Conservation (phyloP, 2,329 filamentous ascomycete genomes). For the Tolypocladium guangdongense region DNA sequence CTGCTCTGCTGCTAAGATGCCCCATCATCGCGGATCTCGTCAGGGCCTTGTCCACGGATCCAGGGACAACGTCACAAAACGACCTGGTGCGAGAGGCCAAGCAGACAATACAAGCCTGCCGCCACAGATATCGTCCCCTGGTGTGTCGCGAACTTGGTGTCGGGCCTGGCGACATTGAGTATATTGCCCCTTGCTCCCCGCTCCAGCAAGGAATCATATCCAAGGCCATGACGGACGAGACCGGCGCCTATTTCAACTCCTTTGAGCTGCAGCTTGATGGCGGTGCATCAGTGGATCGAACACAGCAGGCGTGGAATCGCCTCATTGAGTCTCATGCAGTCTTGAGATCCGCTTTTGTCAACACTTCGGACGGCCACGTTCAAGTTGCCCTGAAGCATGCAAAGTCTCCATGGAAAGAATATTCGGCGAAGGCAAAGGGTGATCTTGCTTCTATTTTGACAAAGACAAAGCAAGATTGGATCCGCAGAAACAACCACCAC, state of each 20-base stretch:
- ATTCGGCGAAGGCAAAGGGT: slow-evolving; percentile 14
- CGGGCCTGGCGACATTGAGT: slow-evolving; percentile 47
- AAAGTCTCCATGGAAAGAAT: slow-evolving; percentile 32
- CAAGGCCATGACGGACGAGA: slow-evolving; percentile 45
- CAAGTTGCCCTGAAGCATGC: slow-evolving; percentile 52
- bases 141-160: slow-evolving; percentile 43
- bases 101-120: slow-evolving; percentile 52
- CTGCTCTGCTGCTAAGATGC: slow-evolving; percentile 58
- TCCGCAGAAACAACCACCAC: slow-evolving; percentile 35
- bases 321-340: slow-evolving; percentile 47
- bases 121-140: slow-evolving; percentile 45
- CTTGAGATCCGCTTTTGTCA: slow-evolving; percentile 61
- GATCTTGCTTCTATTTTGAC: slow-evolving; percentile 22
- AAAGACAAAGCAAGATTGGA: slow-evolving; percentile 37
- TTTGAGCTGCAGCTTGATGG: slow-evolving; percentile 51
- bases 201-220: slow-evolving; percentile 82
- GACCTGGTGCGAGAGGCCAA: slow-evolving; percentile 33
- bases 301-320: slow-evolving; percentile 48
- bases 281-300: slow-evolving; percentile 28
- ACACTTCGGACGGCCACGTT: slow-evolving; percentile 63
- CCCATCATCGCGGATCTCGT: slow-evolving; percentile 38
- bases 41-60: slow-evolving; percentile 16
- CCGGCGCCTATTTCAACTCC: slow-evolving; percentile 63
- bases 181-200: slow-evolving; percentile 71
- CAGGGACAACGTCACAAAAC: neutral